A percentile compares a stretch with the other conserved stretches of the same genome.
These are phyloP conservation scores for Psilocybe cubensis DNA, from an alignment of 768 basidiomycete species.

Conservation along the genomic window DNA sequence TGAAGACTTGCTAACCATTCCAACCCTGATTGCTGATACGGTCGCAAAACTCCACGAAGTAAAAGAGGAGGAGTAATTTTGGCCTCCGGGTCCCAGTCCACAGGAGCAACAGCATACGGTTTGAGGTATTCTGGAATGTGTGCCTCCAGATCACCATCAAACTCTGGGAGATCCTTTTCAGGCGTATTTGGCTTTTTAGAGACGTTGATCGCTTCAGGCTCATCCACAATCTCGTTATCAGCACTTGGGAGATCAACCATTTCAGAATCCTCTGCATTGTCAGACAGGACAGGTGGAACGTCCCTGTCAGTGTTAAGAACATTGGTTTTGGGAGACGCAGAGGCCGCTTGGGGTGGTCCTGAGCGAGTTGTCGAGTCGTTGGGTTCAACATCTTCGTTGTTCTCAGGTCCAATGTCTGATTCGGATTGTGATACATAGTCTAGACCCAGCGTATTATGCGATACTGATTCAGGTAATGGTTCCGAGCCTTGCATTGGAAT, in stretches of 20 bases:
- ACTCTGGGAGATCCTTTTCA: too few species aligned
- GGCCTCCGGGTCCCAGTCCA: conserved; percentile 64
- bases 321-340: background rate
- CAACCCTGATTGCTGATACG: conserved; percentile 91
- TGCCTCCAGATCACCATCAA: background rate
- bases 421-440: background rate
- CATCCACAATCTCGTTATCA: background rate
- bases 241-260: background rate
- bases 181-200: background rate
- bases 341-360: background rate
- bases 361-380: background rate
- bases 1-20: conserved; percentile 95
- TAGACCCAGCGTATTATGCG: background rate
- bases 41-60: conserved; percentile 85
- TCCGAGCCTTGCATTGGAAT: background rate
- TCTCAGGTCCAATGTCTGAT: background rate
- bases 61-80: conserved; percentile 71
- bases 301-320: background rate
- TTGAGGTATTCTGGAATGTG: conserved; percentile 60
- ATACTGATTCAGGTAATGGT: background rate
- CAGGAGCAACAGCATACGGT: conserved; percentile 71
- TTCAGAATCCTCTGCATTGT: background rate
- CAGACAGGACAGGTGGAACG: background rate
- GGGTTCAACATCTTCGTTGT: background rate
- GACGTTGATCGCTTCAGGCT: background rate